These are phyloP conservation scores for Litsea cubeba DNA, from an alignment of 164 flowering plant genomes.

Conservation along the genomic window DNA sequence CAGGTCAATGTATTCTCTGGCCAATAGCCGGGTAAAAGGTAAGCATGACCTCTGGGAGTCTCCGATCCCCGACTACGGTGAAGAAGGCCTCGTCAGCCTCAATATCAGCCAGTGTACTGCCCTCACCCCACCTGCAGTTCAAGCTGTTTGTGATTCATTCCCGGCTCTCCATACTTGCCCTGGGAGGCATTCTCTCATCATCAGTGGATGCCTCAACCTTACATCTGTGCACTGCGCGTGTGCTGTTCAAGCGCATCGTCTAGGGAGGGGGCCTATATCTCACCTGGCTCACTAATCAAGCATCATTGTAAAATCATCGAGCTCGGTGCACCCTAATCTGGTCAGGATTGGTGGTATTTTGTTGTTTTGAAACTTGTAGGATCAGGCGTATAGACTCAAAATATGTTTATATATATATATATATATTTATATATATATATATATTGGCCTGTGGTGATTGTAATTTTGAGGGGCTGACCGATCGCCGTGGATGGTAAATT, in stretches of 20 bases:
- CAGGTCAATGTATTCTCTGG: slow-evolving; percentile 86
- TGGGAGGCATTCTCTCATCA: slow-evolving; percentile 82
- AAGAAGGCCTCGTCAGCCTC: slow-evolving; percentile 75
- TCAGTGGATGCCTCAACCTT: slow-evolving; percentile 81
- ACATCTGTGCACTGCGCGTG: slow-evolving; percentile 91
- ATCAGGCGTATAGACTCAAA: too few relatives aligned
- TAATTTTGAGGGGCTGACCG: too few relatives aligned
- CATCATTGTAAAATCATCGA: too few relatives aligned
- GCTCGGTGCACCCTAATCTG: too few relatives aligned
- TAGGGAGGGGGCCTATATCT: not conserved
- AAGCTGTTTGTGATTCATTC: slow-evolving; percentile 87
- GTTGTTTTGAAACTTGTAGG: too few relatives aligned
- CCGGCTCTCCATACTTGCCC: slow-evolving; percentile 93
- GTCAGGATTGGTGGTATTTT: too few relatives aligned
- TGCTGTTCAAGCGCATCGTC: slow-evolving; percentile 57
- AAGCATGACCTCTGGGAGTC: slow-evolving; percentile 51
- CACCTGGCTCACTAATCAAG: too few relatives aligned
- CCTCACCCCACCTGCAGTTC: slow-evolving; percentile 90
- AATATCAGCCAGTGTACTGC: slow-evolving; percentile 97
- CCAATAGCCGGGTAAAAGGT: slow-evolving; percentile 57
- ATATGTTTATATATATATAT: too few relatives aligned
- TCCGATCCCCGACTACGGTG: slow-evolving; percentile 28
- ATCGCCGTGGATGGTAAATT: too few relatives aligned
- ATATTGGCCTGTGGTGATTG: too few relatives aligned
- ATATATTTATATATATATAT: too few relatives aligned